These are phyloP conservation scores for Fusarium sp. DNA, from an alignment of 2,329 filamentous ascomycete species.

Conservation along the genomic window DNA sequence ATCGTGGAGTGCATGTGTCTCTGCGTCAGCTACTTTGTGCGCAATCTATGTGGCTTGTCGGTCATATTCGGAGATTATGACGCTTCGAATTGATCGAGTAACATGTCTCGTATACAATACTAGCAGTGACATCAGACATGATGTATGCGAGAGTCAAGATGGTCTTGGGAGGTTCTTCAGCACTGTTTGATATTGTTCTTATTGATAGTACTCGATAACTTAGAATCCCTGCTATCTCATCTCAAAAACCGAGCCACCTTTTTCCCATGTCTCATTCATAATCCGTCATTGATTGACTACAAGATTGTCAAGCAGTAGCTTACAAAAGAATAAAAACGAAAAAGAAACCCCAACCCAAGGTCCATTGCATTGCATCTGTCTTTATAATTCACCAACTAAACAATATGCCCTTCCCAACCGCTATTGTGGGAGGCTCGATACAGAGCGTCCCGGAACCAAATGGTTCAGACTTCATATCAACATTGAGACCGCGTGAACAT, in stretches of 20 bases:
- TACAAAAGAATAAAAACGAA: slow-evolving; percentile 5
- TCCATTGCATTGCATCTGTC: background rate
- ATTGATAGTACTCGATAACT: background rate
- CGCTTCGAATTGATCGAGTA: background rate
- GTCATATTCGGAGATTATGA: background rate
- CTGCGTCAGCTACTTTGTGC: background rate
- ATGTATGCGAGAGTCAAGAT: background rate
- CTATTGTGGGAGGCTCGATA: background rate
- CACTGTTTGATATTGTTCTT: slow-evolving; percentile 14
- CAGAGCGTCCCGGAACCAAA: background rate
- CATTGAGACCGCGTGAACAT: background rate
- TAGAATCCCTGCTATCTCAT: background rate
- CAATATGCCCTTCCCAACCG: background rate
- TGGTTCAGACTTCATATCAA: slow-evolving; percentile 1
- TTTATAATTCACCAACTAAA: background rate
- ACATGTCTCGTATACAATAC: background rate
- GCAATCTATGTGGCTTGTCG: background rate
- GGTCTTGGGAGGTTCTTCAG: background rate
- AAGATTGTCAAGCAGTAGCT: background rate
- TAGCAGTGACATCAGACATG: background rate
- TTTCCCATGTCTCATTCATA: slow-evolving; percentile 26
- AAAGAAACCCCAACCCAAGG: background rate
- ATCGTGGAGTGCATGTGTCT: background rate
- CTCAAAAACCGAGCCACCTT: slow-evolving; percentile 12
- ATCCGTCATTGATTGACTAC: slow-evolving; percentile 12